Conservation (phyloP, 2,329 filamentous ascomycete species). For the Rugonectria rugulosa region DNA sequence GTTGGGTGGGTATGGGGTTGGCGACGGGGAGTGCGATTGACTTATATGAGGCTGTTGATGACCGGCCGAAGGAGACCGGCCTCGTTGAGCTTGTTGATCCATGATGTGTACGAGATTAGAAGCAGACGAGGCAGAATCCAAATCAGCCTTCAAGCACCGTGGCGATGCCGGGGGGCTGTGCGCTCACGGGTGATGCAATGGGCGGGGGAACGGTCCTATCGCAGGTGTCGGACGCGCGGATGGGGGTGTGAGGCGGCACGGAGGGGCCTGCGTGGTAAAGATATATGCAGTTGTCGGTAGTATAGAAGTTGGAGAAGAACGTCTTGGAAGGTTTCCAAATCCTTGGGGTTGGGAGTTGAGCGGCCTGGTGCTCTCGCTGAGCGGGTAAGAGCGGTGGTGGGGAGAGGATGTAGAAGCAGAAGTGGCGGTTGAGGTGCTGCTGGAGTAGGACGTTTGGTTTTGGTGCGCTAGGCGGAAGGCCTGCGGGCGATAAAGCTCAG, state of each 20-base stretch:
- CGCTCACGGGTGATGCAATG: conserved; percentile 43
- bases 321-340: conserved; percentile 8
- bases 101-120: conserved; percentile 47
- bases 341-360: conserved; percentile 8
- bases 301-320: conserved; percentile 13
- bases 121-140: conserved; percentile 53
- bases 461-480: conserved; percentile 7
- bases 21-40: conserved; percentile 70
- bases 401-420: conserved; percentile 4
- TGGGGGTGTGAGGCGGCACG: conserved; percentile 34
- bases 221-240: conserved; percentile 40
- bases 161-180: conserved; percentile 54
- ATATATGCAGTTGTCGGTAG: conserved; percentile 29
- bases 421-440: conserved; percentile 9
- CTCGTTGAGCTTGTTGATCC: conserved; percentile 54
- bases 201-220: conserved; percentile 41
- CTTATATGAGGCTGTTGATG: conserved; percentile 71
- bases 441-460: conserved; percentile 15
- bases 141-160: conserved; percentile 55
- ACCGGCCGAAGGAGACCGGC: conserved; percentile 68
- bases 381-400: conserved; percentile 8
- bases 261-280: conserved; percentile 26
- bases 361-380: conserved; percentile 6
- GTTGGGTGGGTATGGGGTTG: conserved; percentile 60
- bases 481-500: conserved; percentile 6